Evolutionary conservation across 257 asterid species (phyloP).

Genomic region (Fraxinus quadrangulata): DNA sequence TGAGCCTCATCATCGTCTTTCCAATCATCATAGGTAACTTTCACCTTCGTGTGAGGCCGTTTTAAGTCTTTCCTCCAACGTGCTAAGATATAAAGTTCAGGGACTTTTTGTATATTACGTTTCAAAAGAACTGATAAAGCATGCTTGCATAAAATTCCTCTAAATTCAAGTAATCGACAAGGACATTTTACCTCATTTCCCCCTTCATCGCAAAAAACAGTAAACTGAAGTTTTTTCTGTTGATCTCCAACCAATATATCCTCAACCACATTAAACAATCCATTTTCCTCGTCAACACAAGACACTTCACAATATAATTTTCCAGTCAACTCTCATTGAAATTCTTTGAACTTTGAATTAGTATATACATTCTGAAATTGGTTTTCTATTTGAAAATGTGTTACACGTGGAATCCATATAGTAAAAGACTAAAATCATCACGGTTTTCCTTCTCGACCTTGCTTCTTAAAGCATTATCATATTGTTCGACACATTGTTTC

Average conservation of each 20-base stretch:
- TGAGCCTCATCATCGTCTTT: too few species aligned
- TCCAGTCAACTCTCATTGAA: not conserved
- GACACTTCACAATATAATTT: not conserved
- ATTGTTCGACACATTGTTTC: slow-evolving; percentile 11
- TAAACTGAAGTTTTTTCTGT: too few species aligned
- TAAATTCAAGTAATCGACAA: not conserved
- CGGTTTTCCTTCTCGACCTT: slow-evolving; percentile 16
- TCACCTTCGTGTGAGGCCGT: too few species aligned
- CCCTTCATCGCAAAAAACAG: not conserved
- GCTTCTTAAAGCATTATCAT: slow-evolving; percentile 26
- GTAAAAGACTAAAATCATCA: not conserved
- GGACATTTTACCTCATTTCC: not conserved
- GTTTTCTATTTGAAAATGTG: not conserved
- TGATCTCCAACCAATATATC: not conserved
- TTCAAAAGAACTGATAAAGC: too few species aligned
- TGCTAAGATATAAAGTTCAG: too few species aligned
- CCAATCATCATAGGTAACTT: too few species aligned
- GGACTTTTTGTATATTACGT: too few species aligned
- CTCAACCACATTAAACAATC: not conserved
- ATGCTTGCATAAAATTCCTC: too few species aligned
- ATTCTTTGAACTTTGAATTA: not conserved
- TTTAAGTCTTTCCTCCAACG: too few species aligned
- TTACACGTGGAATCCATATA: not conserved
- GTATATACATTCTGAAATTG: not conserved
- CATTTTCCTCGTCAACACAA: not conserved